These are phyloP conservation scores for Biscogniauxia marginata DNA, from an alignment of 2,329 filamentous ascomycete species.

Conservation along the genomic window DNA sequence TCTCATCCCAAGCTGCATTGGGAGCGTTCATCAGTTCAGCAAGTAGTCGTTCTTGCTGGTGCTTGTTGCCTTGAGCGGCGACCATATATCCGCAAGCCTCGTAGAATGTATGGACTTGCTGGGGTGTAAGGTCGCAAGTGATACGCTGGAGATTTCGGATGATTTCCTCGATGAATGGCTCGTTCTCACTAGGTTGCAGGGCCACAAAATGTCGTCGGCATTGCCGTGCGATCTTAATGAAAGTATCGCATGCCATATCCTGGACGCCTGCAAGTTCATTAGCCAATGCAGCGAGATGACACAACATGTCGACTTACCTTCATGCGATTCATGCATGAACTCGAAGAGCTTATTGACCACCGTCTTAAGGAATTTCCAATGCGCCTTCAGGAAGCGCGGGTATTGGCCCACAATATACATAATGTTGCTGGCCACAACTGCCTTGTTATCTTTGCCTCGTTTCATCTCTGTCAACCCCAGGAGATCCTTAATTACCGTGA, in stretches of 20 bases:
- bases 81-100: conserved; percentile 99
- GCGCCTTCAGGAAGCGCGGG: conserved; percentile 94
- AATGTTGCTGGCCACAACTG: conserved; percentile 97
- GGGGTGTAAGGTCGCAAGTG: conserved; percentile 89
- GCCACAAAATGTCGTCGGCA: conserved; percentile 97
- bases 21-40: conserved; percentile 90
- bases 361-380: conserved; percentile 99
- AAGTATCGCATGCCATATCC: conserved; percentile 99
- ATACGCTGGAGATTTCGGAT: conserved; percentile 95
- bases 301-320: conserved; percentile 58
- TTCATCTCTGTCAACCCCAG: conserved; percentile 98
- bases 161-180: conserved; percentile 98
- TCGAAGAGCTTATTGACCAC: conserved; percentile 99
- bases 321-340: conserved; percentile 99
- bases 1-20: conserved; percentile 92
- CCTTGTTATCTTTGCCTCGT: conserved; percentile 98
- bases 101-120: conserved; percentile 98
- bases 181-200: conserved; percentile 86
- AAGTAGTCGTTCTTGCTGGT: conserved; percentile 87
- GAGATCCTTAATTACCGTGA: conserved; percentile 98
- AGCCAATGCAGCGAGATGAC: conserved; percentile 14
- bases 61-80: conserved; percentile 92
- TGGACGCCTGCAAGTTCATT: conserved; percentile 68
- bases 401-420: conserved; percentile 99
- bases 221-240: conserved; percentile 99